These are phyloP conservation scores for Trichoderma oligosporum DNA, from an alignment of 2,329 filamentous ascomycete species.

Conservation along the genomic window DNA sequence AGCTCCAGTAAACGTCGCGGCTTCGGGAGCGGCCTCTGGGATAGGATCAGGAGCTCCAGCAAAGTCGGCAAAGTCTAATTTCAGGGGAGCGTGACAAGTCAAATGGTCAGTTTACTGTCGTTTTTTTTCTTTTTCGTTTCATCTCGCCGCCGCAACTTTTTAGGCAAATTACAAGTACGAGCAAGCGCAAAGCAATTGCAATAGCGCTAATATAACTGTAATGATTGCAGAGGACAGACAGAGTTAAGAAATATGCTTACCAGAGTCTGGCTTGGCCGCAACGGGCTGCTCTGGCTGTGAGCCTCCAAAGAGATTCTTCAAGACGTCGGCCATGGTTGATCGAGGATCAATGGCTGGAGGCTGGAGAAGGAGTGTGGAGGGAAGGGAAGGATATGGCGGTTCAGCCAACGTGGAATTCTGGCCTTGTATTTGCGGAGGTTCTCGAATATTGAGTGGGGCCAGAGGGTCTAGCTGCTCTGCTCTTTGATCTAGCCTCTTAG, in stretches of 20 bases:
- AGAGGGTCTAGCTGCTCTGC: constrained; percentile 4
- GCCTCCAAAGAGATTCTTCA: constrained; percentile 68
- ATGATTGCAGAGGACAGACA: background rate
- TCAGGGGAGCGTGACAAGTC: background rate
- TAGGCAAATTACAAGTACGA: background rate
- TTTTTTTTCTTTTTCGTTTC: background rate
- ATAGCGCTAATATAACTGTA: too few relatives aligned
- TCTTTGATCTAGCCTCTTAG: constrained; percentile 1
- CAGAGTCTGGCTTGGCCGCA: constrained; percentile 56
- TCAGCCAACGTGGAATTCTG: constrained; percentile 22
- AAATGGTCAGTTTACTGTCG: background rate
- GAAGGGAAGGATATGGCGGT: constrained; percentile 12
- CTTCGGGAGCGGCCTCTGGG: constrained; percentile 46
- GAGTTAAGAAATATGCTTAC: constrained; percentile 43
- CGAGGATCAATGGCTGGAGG: constrained; percentile 25
- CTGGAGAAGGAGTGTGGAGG: constrained; percentile 17
- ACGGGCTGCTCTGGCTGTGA: constrained; percentile 49
- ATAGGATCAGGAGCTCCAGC: constrained; percentile 69
- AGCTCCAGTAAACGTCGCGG: constrained; percentile 45
- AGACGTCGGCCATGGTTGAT: constrained; percentile 52
- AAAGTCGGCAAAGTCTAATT: constrained; percentile 87
- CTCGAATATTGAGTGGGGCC: constrained; percentile 17
- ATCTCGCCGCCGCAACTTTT: background rate
- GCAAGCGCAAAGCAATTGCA: background rate
- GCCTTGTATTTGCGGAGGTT: constrained; percentile 19